Evolutionary conservation across 768 basidiomycete genomes (phyloP).

Genomic region (Pisolithus tinctorius): DNA sequence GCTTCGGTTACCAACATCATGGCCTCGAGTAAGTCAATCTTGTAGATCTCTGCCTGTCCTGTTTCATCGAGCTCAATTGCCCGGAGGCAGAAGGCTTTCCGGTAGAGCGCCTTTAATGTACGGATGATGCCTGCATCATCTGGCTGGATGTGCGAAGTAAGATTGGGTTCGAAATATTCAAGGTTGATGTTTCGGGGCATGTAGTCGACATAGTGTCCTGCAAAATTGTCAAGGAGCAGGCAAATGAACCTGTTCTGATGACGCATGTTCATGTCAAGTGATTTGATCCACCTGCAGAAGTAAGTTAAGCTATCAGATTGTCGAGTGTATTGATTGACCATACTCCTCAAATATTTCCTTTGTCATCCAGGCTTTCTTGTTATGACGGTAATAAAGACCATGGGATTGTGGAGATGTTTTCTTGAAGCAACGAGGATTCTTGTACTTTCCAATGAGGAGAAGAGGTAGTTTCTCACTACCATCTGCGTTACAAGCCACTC

Average conservation of each 20-base stretch:
- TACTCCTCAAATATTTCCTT: too few relatives aligned
- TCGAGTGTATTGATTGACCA: too few relatives aligned
- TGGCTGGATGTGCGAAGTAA: conserved; percentile 34
- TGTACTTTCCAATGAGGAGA: conserved; percentile 31
- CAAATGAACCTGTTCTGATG: too few relatives aligned
- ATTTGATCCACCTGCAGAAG: too few relatives aligned
- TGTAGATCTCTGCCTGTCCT: background rate
- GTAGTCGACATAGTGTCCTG: too few relatives aligned
- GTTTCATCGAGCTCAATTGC: conserved; percentile 3
- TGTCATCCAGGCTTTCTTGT: conserved; percentile 16
- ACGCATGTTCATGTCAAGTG: too few relatives aligned
- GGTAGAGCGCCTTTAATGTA: conserved; percentile 34
- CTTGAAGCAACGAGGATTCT: conserved; percentile 27
- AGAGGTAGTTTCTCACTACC: background rate
- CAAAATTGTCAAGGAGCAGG: too few relatives aligned
- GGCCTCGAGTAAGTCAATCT: conserved; percentile 4
- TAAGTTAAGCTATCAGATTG: too few relatives aligned
- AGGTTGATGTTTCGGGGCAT: too few relatives aligned
- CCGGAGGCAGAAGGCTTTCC: conserved; percentile 4
- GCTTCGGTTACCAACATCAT: background rate
- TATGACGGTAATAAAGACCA: background rate
- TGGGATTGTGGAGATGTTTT: conserved; percentile 9
- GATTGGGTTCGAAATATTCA: conserved; percentile 18
- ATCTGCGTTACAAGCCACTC: conserved; percentile 4
- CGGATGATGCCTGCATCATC: conserved; percentile 6